These are phyloP conservation scores for Platanthera guangdongensis DNA, from an alignment of 106 monocot genomes.

Conservation along the genomic window DNA sequence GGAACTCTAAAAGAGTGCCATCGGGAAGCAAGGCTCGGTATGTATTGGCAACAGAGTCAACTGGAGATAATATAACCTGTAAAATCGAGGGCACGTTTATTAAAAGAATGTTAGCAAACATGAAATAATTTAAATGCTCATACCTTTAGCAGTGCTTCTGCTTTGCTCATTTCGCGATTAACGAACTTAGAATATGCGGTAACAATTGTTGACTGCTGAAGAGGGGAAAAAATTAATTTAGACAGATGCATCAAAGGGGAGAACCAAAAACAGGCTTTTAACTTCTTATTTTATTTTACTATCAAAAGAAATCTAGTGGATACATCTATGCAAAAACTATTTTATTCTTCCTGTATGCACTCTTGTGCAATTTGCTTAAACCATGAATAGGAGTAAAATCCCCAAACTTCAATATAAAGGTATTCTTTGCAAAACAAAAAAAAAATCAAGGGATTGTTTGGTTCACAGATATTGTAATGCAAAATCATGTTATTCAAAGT, in stretches of 20 bases:
- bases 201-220: conserved; percentile 54
- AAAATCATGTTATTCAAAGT: too few species aligned
- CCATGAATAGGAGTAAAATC: neutral
- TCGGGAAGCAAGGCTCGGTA: conserved; percentile 96
- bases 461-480: too few species aligned
- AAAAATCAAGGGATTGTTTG: neutral
- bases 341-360: neutral
- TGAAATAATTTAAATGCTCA: neutral
- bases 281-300: neutral
- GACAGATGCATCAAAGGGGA: neutral
- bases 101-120: neutral
- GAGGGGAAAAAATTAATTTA: neutral
- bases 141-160: conserved; percentile 96
- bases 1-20: conserved; percentile 78
- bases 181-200: conserved; percentile 86
- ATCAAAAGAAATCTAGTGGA: neutral
- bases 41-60: conserved; percentile 91
- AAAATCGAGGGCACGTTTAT: neutral
- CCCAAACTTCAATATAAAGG: neutral
- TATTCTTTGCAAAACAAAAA: neutral
- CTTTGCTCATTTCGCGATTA: conserved; percentile 97
- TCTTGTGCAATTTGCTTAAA: neutral
- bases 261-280: neutral
- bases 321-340: neutral
- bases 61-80: conserved; percentile 95